phyloP scores from a whole-genome alignment of 2,329 filamentous ascomycete genomes.

The Fusarium haematococcum region DNA sequence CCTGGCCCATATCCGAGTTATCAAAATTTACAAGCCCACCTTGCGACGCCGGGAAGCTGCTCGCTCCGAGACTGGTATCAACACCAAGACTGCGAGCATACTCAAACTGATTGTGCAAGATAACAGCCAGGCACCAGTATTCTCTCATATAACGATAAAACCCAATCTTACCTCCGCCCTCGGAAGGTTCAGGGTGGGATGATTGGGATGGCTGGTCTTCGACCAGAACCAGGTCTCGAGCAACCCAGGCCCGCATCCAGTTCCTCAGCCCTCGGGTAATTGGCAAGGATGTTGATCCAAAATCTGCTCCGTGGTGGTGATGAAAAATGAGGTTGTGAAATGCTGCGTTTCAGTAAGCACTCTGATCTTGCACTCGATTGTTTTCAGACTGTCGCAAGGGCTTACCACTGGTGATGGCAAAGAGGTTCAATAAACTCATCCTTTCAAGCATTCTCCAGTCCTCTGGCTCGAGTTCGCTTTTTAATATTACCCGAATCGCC shows the following conservation, averaged over 20 bases:
- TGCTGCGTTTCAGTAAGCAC: neutral
- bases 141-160: slow-evolving; percentile 12
- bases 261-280: slow-evolving; percentile 14
- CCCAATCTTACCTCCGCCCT: neutral
- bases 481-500: neutral
- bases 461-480: neutral
- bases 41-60: neutral
- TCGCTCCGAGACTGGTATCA: neutral
- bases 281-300: neutral
- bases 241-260: slow-evolving; percentile 15
- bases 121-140: slow-evolving; percentile 5
- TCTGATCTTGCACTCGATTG: neutral
- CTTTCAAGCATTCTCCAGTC: slow-evolving; percentile 8
- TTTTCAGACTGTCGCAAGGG: neutral
- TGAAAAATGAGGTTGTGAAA: slow-evolving; percentile 30
- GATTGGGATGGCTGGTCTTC: neutral
- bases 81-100: neutral
- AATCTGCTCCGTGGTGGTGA: slow-evolving; percentile 9
- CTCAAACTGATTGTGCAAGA: neutral
- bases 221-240: neutral
- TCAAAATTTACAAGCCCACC: neutral
- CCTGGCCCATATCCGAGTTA: neutral
- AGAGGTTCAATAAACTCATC: slow-evolving; percentile 13
- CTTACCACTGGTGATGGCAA: slow-evolving; percentile 25
- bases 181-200: neutral